Base-by-base conservation (phyloP, 2,329 filamentous ascomycete species). In the Coniosporium tulheliwenetii region DNA sequence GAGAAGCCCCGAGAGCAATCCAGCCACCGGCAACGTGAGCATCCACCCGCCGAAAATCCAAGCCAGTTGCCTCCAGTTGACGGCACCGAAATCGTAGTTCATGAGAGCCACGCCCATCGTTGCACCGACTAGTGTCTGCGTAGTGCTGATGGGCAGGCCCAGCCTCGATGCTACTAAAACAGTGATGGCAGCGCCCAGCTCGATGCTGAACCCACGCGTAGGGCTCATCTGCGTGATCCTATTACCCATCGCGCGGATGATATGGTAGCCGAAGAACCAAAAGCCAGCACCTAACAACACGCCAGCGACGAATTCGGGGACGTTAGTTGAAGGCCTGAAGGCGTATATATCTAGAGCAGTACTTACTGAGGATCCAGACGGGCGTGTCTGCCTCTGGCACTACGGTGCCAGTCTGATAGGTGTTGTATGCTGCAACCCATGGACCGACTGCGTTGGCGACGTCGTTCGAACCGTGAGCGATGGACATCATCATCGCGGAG, bases 401-500 rank as follows among this genome's bases (percentile, higher is more conserved):
- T 1, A 75, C 53, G 0, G 50, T 52, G 2, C 69, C 72, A 0
- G 62, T 65, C 30, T 60, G 50, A 71, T 74, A 81, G 45, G 77
- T 70, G 44, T 71, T 61, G 58, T 67, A 81, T 50, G 80, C 73
- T 40, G 73, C 70, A 2, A 77, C 72, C 51, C 73, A 78, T 1
- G 76, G 77, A 0, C 75, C 75, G 41, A 77, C 68, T 26, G 75
- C 73, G 52, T 73, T 80, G 49, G 71, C 64, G 14, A 81, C 71
- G 45, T 81, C 77, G 54, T 81, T 81, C 48, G 75, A 74, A 16
- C 77, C 77, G 59, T 81, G 79, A 1, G 78, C 77, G 50, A 84
- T 83, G 2, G 77, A 81, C 30, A 79, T 79, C 43, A 79, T 82
- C 63, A 77, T 79, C 43, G 79, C 79, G 30, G 78, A 80, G 43